Evolutionary conservation across 208 protist genomes (phyloP), one percentile per base, ranked within the genome.

Genomic region (Leishmania braziliensis): DNA sequence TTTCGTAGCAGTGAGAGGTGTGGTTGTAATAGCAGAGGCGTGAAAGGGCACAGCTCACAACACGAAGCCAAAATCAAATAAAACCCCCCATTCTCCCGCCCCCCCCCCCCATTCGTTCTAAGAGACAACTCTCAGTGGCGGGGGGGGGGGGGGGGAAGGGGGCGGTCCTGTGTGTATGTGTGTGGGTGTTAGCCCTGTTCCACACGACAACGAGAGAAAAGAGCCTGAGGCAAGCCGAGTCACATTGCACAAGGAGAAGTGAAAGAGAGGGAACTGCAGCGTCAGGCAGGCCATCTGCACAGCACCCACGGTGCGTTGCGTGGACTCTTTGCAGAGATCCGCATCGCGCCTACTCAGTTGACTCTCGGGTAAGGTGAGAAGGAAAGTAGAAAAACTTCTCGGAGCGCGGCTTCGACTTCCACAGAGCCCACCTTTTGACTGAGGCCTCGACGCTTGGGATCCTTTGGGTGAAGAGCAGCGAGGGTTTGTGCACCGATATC

Each of bases 401-500:
- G 0, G 46, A 48, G 2, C 51, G 73, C 58, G 51, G 78, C 43
- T 1, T 58, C 12, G 6, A 16, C 68, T 82, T 84, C 90, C 87
- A 91, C 26, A 79, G 23, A 0, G 36, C 80, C 90, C 88, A 94
- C 29, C 43, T 84, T 20, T 48, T 39, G 16, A 56, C 56, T 9
- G 85, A 88, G 33, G 84, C 60, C 1, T 63, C 68, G 14, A 85
- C 86, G 10, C 76, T 70, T 8, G 88, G 88, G 50, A 91, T 79
- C 16, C 8, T 48, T 6, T 84, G 75, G 2, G 88, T 87, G 77
- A 97, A 97, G 3, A 75, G 20, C 26, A 96, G 84, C 18, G 92
- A 92, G 1, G 86, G 91, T 50, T 80, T 79, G 78, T 97, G 85
- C 1, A 97, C 91, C 1, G 91, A 91, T 53, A 97, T 88, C 85